These are phyloP conservation scores for Termitomyces sp. DNA, from an alignment of 768 basidiomycete genomes.

Conservation along the genomic window DNA sequence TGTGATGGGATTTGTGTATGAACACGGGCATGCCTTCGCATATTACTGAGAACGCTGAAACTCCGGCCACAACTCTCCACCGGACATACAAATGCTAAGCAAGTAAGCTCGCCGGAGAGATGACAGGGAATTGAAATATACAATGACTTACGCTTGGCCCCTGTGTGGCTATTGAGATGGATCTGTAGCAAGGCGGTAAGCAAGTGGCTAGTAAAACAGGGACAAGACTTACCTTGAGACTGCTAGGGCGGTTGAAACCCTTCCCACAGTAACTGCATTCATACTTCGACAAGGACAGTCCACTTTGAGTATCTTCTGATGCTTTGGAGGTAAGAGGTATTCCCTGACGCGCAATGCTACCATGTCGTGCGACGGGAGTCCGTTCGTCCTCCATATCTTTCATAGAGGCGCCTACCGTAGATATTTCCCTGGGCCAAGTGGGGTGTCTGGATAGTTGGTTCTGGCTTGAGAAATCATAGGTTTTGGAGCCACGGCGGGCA, in stretches of 20 bases:
- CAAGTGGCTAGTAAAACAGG: constrained; percentile 10
- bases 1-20: constrained; percentile 38
- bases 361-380: constrained; percentile 12
- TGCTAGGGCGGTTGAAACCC: constrained; percentile 79
- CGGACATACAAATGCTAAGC: constrained; percentile 70
- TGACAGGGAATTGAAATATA: constrained; percentile 4
- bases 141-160: constrained; percentile 69
- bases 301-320: constrained; percentile 10
- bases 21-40: constrained; percentile 81
- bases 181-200: constrained; percentile 43
- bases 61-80: constrained; percentile 73
- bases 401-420: background rate
- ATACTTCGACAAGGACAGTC: constrained; percentile 50
- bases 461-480: background rate
- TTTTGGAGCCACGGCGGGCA: background rate
- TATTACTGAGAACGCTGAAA: constrained; percentile 86
- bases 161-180: constrained; percentile 81
- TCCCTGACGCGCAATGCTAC: background rate
- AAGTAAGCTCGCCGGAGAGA: constrained; percentile 10
- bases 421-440: constrained; percentile 9
- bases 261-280: constrained; percentile 79
- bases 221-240: constrained; percentile 57
- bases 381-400: constrained; percentile 11
- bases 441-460: background rate
- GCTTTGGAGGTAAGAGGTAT: background rate